phyloP scores from a whole-genome alignment of 2,329 filamentous ascomycete genomes.

The Scedosporium dehoogii region DNA sequence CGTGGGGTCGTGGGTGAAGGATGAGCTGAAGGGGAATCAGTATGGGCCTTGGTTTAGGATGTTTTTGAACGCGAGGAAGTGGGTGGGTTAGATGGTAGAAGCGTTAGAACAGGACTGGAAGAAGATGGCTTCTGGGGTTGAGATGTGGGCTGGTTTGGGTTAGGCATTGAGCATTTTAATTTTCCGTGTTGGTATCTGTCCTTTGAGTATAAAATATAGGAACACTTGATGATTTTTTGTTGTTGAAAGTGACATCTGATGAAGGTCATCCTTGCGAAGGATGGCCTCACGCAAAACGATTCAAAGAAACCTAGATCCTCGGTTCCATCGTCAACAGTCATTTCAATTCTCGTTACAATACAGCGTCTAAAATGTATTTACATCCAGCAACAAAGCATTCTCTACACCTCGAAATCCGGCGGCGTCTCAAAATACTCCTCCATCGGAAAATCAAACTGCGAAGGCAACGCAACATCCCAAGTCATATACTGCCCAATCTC shows the following conservation, averaged over 20 bases:
- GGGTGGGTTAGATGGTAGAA: constrained; percentile 53
- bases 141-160: neutral
- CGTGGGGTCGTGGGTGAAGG: constrained; percentile 64
- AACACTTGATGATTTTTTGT: no score
- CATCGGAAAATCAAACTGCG: constrained; percentile 1
- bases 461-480: neutral
- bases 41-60: constrained; percentile 78
- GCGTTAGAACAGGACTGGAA: no score
- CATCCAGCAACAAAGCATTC: neutral
- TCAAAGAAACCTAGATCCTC: no score
- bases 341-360: no score
- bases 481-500: constrained; percentile 1
- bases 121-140: no score
- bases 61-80: constrained; percentile 79
- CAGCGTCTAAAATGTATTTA: neutral
- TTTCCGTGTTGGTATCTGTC: neutral
- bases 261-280: no score
- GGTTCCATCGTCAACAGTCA: no score
- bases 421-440: neutral
- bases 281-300: no score
- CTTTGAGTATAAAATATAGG: no score
- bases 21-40: constrained; percentile 46
- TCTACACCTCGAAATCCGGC: neutral
- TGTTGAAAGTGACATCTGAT: no score
- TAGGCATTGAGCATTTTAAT: neutral